Conservation (phyloP, 176 grass and related monocot species). For the Ampelocalamus luodianensis region DNA sequence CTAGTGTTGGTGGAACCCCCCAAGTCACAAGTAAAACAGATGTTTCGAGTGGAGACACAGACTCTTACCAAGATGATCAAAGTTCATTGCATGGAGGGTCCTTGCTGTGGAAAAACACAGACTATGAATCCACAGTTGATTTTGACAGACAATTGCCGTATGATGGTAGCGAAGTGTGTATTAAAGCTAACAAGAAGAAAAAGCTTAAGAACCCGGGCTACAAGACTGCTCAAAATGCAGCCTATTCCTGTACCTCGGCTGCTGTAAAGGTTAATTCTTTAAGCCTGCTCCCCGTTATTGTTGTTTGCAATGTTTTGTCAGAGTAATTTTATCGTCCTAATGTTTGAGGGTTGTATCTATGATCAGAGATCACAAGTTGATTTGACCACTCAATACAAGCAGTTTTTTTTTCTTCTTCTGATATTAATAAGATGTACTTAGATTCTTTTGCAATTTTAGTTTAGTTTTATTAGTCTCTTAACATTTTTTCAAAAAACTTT, state of each 20-base stretch:
- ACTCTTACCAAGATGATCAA: conserved; percentile 86
- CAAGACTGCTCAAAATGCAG: conserved; percentile 54
- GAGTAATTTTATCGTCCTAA: conserved; percentile 35
- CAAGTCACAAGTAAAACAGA: conserved; percentile 78
- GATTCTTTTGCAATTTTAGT: conserved; percentile 5
- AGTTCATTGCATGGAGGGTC: conserved; percentile 76
- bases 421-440: conserved; percentile 21
- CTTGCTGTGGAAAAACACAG: conserved; percentile 65
- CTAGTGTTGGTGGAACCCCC: conserved; percentile 38
- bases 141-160: conserved; percentile 58
- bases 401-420: conserved; percentile 41
- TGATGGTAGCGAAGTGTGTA: conserved; percentile 59
- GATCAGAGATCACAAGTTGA: conserved; percentile 70
- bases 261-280: conserved; percentile 66
- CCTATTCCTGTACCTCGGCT: conserved; percentile 52
- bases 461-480: conserved; percentile 4
- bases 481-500: conserved; percentile 16
- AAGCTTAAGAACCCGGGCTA: conserved; percentile 58
- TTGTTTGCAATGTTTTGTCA: conserved; percentile 38
- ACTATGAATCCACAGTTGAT: conserved; percentile 75
- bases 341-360: conserved; percentile 63
- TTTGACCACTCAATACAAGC: conserved; percentile 60
- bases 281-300: conserved; percentile 21
- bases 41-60: conserved; percentile 90
- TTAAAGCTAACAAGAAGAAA: conserved; percentile 91